Percentiles rank a stretch among this genome's conserved stretches.
Evolutionary conservation across 106 monocot genomes (phyloP).

Genomic region (Allium cepa): DNA sequence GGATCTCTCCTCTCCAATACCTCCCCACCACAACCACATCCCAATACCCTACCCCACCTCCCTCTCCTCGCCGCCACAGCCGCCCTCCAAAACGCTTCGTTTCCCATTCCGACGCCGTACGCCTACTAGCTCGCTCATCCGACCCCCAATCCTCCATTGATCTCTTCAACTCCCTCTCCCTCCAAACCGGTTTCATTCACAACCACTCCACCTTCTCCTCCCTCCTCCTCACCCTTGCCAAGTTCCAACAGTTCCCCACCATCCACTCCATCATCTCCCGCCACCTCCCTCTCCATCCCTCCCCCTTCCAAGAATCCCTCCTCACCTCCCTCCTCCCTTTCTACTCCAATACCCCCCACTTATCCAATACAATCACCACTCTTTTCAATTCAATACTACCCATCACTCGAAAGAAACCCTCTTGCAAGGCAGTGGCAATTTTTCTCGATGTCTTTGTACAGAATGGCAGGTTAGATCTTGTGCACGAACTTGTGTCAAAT

Average conservation of each 20-base stretch:
- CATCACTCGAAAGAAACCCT: slow-evolving; percentile 52
- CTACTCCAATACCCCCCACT: slow-evolving; percentile 32
- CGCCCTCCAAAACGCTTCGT: slow-evolving; percentile 16
- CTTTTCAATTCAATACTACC: slow-evolving; percentile 43
- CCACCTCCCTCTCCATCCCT: slow-evolving; percentile 42
- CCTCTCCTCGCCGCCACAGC: not conserved
- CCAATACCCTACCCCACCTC: not conserved
- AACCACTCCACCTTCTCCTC: slow-evolving; percentile 71
- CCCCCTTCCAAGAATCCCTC: slow-evolving; percentile 54
- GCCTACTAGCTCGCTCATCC: slow-evolving; percentile 34
- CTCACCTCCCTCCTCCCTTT: slow-evolving; percentile 57
- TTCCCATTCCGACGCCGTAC: slow-evolving; percentile 44
- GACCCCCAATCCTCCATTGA: slow-evolving; percentile 70
- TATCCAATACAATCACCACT: slow-evolving; percentile 12
- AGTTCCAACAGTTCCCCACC: slow-evolving; percentile 34
- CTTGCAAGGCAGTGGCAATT: slow-evolving; percentile 51
- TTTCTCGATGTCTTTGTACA: slow-evolving; percentile 59
- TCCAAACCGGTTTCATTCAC: slow-evolving; percentile 62
- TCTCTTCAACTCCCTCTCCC: slow-evolving; percentile 59
- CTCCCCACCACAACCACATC: not conserved
- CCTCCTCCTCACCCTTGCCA: slow-evolving; percentile 64
- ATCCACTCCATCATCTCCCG: slow-evolving; percentile 42
- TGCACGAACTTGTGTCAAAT: slow-evolving; percentile 25
- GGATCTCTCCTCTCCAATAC: slow-evolving; percentile 5
- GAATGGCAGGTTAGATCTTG: slow-evolving; percentile 42